Base-by-base conservation (phyloP, 495 filamentous ascomycete species). In the Baudoinia panamericana region DNA sequence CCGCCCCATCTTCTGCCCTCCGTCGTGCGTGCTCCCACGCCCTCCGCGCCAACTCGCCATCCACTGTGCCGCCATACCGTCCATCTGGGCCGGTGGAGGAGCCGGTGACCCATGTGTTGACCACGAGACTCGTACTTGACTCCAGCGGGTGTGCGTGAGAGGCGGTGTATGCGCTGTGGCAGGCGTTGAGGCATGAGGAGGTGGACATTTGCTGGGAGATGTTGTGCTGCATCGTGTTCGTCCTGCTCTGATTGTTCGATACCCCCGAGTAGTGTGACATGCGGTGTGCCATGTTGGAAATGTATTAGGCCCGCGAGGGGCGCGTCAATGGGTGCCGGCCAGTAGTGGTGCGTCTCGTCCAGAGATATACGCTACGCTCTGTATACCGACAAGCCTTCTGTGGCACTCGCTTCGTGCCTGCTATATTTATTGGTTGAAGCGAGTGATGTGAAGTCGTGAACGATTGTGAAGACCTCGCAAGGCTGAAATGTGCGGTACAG, bases 11-110 rank as follows among this genome's bases (percentile, higher is more conserved):
- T 57, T 97, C 90, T 27, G 90, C 90, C 63, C 90, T 73, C 32
- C 90, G 72, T 48, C 90, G 72, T 38, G 92, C 90, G 71, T 97
- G 90, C 63, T 97, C 90, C 90, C 90, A 97, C 20, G 86, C 90
- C 54, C 84, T 72, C 12, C 75, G 67, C 1, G 81, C 84, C 39
- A 97, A 54, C 17, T 82, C 77, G 39, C 69, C 64, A 54, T 97
- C 90, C 26, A 95, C 71, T 0, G 78, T 82, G 17, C 83, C 84
- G 32, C 73, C 70, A 3, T 39, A 30, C 15, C 36, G 23, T 15
- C 36, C 36, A 30, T 39, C 36, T 9, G 25, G 36, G n/a, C 36
- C 36, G 6, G 67, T 58, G 47, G 77, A 76, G 9, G 73, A 67
- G 5, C 82, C 83, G 2, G 80, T 92, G 18, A 85, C 69, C 84